Percentiles rank a stretch among this genome's conserved stretches.
Evolutionary conservation across 2,329 filamentous ascomycete genomes (phyloP).

Genomic region (Hyphodiscus sp.): DNA sequence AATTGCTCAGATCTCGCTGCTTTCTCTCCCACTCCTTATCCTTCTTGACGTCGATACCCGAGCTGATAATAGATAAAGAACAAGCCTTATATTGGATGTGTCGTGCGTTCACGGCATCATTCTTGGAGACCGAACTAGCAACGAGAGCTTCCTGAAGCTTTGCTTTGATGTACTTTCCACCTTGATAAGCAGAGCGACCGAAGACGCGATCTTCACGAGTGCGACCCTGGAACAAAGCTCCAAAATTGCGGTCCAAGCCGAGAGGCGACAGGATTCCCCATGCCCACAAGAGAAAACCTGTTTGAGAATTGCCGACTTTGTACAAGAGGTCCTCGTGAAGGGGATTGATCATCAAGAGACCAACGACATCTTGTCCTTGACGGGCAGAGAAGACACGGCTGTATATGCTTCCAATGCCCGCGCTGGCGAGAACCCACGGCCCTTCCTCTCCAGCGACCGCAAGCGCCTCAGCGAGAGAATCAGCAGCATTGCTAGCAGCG

Average conservation of each 20-base stretch:
- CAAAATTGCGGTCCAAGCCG: constrained; percentile 72
- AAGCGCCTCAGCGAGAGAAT: constrained; percentile 81
- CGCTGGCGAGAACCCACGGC: constrained; percentile 82
- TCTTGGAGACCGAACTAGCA: constrained; percentile 74
- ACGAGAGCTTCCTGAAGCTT: constrained; percentile 91
- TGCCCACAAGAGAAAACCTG: constrained; percentile 81
- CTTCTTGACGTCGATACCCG: constrained; percentile 60
- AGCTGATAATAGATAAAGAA: constrained; percentile 76
- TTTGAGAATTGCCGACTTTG: constrained; percentile 56
- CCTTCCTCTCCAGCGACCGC: constrained; percentile 73
- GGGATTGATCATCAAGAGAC: constrained; percentile 79
- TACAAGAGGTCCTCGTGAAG: constrained; percentile 81
- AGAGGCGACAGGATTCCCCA: constrained; percentile 81
- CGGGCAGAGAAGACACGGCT: constrained; percentile 86
- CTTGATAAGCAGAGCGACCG: constrained; percentile 71
- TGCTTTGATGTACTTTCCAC: constrained; percentile 78
- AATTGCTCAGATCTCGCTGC: constrained; percentile 73
- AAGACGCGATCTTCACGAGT: constrained; percentile 78
- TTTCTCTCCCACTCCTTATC: constrained; percentile 73
- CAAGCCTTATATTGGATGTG: constrained; percentile 73
- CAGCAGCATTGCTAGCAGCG: constrained; percentile 86
- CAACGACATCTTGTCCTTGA: constrained; percentile 66
- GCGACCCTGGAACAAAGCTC: constrained; percentile 75
- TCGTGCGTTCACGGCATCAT: constrained; percentile 71
- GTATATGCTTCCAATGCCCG: constrained; percentile 82